Conservation (phyloP, 2,329 filamentous ascomycete species). For the Aspergillus sclerotialis region DNA sequence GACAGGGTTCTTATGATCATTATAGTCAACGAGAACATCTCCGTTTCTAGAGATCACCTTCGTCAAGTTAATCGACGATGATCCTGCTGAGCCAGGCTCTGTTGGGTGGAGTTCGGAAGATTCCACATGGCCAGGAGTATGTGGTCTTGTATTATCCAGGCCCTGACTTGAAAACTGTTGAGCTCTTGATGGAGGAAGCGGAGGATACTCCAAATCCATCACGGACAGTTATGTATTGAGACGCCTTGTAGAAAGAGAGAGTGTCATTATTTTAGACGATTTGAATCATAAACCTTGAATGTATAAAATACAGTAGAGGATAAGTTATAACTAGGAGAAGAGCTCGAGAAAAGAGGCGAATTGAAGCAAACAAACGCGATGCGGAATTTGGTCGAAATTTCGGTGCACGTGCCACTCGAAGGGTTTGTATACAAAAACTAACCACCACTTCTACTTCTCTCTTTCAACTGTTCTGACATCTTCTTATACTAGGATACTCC, state of each 20-base stretch:
- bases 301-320: not conserved
- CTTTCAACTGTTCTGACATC: no score
- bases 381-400: no score
- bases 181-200: constrained; percentile 9
- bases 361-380: no score
- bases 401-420: no score
- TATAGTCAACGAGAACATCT: constrained; percentile 32
- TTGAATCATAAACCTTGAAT: no score
- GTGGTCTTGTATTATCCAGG: not conserved
- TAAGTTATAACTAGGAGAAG: not conserved
- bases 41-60: constrained; percentile 22
- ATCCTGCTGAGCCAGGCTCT: not conserved
- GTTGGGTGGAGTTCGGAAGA: not conserved
- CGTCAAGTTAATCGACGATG: no score
- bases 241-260: not conserved
- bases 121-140: not conserved
- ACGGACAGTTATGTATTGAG: not conserved
- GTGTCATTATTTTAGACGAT: no score
- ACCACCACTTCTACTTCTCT: no score
- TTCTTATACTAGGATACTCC: no score
- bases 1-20: constrained; percentile 4
- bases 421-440: no score
- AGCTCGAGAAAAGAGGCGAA: no score
- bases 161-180: constrained; percentile 3
- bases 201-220: constrained; percentile 20